phyloP scores from a whole-genome alignment of 2,329 filamentous ascomycete genomes.

The Rugonectria rugulosa region DNA sequence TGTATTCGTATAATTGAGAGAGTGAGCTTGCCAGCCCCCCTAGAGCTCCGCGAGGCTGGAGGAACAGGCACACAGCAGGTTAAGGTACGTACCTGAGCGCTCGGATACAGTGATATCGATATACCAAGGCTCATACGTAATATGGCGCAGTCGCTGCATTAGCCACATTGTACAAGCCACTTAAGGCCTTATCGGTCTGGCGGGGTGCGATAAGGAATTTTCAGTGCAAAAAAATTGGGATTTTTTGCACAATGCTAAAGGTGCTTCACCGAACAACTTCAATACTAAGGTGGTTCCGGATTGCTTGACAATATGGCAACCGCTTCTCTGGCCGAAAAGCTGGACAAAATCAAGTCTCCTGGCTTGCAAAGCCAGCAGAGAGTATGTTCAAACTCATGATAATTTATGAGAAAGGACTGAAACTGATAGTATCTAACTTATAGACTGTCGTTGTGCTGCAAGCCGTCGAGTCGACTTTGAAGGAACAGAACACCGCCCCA shows the following conservation, averaged over 20 bases:
- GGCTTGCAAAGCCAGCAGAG: conserved; percentile 96
- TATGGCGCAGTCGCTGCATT: conserved; percentile 25
- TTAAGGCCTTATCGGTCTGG: conserved; percentile 34
- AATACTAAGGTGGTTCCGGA: conserved; percentile 31
- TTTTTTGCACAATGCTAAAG: conserved; percentile 33
- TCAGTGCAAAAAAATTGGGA: conserved; percentile 39
- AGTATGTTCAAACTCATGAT: conserved; percentile 61
- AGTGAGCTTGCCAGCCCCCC: conserved; percentile 35
- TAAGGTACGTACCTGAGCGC: conserved; percentile 29
- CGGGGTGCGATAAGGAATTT: conserved; percentile 42
- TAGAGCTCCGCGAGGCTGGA: conserved; percentile 38
- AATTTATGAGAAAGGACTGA: too few relatives aligned
- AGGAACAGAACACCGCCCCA: conserved; percentile 82
- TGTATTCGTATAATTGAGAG: conserved; percentile 28
- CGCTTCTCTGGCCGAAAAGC: conserved; percentile 77
- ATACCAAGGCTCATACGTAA: conserved; percentile 28
- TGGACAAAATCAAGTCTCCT: conserved; percentile 96
- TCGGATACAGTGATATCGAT: conserved; percentile 43
- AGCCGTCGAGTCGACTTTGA: conserved; percentile 91
- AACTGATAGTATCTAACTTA: too few relatives aligned
- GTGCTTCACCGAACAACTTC: conserved; percentile 40
- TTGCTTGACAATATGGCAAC: conserved; percentile 55
- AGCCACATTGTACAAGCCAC: conserved; percentile 17
- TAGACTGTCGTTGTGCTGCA: conserved; percentile 86
- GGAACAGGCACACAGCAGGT: conserved; percentile 36